Base-by-base conservation (phyloP, 768 basidiomycete species). In the Lactarius trivialis region DNA sequence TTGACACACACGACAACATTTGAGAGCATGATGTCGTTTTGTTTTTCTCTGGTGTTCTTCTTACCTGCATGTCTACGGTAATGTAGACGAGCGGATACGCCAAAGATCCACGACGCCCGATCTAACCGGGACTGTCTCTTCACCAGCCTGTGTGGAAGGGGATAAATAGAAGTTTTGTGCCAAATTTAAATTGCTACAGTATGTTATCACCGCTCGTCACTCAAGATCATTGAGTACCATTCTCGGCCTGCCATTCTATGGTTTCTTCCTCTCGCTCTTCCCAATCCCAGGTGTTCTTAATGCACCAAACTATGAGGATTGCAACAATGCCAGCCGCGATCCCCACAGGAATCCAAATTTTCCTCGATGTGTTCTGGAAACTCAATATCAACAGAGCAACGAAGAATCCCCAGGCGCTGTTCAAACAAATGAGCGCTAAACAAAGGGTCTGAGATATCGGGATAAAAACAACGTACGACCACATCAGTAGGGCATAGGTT, bases 401-500 rank as follows among this genome's bases (percentile, higher is more conserved):
- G 43, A 77, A 68, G 68, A 79, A 79, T 2, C 70, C 70, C 3
- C 75, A 65, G 73, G 76, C 76, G 17, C 78, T 80, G 39, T 15
- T 9, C 19, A 49, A 26, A 21, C 55, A 19, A 24, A 58, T 45
- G 24, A 39, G 39, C 30, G 50, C 30, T 36, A n/a, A 41, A n/a
- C 17, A 24, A 14, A 36, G 11, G 21, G 14, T 19, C 5, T 15
- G 34, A 14, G 26, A 21, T 21, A 14, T 19, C 21, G 32, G 45
- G 14, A 15, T 21, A 32, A 24, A 30, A 15, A 51, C 9, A 4
- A 77, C 82, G 72, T 66, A 83, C 84, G 77, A 78, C 83, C 82
- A 85, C 74, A 85, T 78, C 45, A 85, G 72, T 24, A 84, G 71
- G 1, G 81, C 79, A 60, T 34, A 34, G 33, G 84, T 84, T 12